These are phyloP conservation scores for Mediolabrus comicus DNA, from an alignment of 108 stramenopile genomes.

Conservation along the genomic window DNA sequence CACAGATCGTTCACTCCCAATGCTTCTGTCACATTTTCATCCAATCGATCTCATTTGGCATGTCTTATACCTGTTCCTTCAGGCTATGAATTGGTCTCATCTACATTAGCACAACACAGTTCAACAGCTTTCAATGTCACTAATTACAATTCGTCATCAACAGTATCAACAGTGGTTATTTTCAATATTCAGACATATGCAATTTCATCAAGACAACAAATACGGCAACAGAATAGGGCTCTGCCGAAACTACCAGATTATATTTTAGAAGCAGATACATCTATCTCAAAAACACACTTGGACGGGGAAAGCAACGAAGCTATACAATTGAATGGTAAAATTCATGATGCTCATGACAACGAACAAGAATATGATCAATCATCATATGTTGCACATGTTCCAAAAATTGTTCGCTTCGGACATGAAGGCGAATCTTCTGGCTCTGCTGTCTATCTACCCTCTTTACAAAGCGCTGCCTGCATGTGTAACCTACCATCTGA, in stretches of 20 bases:
- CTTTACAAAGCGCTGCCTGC: constrained; percentile 39
- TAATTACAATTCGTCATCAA: background rate
- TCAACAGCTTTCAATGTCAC: background rate
- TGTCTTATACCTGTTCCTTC: constrained; percentile 34
- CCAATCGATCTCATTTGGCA: constrained; percentile 28
- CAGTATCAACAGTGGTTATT: constrained; percentile 27
- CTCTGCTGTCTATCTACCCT: background rate
- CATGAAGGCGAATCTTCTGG: background rate
- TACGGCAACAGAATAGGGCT: constrained; percentile 3
- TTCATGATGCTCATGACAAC: background rate
- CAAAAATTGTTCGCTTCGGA: constrained; percentile 27
- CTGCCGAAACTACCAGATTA: constrained; percentile 36
- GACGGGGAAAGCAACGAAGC: background rate
- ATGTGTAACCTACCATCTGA: constrained; percentile 30
- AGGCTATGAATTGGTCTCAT: constrained; percentile 15
- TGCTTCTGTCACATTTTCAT: constrained; percentile 34
- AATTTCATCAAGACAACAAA: constrained; percentile 17
- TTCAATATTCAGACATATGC: constrained; percentile 31
- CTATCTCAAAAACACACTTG: background rate
- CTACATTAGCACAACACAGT: background rate
- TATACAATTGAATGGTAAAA: background rate
- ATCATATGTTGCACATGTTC: constrained; percentile 26
- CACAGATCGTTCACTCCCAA: constrained; percentile 12
- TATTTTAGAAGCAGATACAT: constrained; percentile 18
- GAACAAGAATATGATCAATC: background rate